Conservation (phyloP, 2,329 filamentous ascomycete genomes). For the Arthroderma sp. region DNA sequence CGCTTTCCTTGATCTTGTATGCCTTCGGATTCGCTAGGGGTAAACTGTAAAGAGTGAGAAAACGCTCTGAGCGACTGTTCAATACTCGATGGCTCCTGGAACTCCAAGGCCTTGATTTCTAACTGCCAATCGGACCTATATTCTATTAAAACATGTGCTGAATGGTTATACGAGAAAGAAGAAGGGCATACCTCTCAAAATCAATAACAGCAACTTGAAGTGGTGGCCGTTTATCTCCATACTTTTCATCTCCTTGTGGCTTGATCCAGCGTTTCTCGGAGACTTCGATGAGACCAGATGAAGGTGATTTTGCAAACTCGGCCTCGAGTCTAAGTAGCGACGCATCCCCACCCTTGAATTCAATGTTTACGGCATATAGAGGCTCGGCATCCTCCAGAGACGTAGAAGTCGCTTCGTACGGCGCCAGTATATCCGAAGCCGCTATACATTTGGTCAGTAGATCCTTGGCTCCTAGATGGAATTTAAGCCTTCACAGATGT, state of each 20-base stretch:
- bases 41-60: conserved; percentile 19
- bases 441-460: conserved; percentile 19
- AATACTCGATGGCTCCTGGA: conserved; percentile 20
- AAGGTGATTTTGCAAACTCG: conserved; percentile 20
- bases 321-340: conserved; percentile 26
- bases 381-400: conserved; percentile 17
- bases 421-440: conserved; percentile 19
- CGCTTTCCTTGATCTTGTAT: conserved; percentile 17
- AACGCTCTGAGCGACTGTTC: conserved; percentile 18
- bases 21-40: conserved; percentile 10
- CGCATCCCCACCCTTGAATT: conserved; percentile 21
- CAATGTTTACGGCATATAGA: conserved; percentile 28
- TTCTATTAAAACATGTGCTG: neutral
- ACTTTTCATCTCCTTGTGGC: conserved; percentile 13
- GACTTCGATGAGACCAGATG: conserved; percentile 21
- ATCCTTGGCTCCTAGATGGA: conserved; percentile 15
- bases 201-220: conserved; percentile 26
- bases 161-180: neutral
- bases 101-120: conserved; percentile 27
- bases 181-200: conserved; percentile 20
- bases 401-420: conserved; percentile 11
- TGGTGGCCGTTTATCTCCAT: conserved; percentile 15
- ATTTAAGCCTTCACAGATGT: conserved; percentile 11
- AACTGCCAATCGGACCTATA: conserved; percentile 29
- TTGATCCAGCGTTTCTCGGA: conserved; percentile 25